Conservation (phyloP, 2,329 filamentous ascomycete species). For the Thielaviopsis ethacetica region DNA sequence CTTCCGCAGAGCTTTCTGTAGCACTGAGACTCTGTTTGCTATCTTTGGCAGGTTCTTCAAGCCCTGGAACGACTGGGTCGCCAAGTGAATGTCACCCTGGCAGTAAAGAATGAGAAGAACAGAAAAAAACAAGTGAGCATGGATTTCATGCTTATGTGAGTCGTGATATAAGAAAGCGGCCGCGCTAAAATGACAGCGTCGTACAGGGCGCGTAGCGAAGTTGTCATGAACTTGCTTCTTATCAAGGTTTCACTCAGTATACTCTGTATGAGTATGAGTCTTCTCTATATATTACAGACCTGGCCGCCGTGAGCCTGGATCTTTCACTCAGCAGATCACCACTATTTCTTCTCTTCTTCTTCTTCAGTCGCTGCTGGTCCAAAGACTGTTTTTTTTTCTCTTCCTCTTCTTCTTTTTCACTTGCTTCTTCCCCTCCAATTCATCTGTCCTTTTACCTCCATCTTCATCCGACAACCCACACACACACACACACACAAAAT, state of each 20-base stretch:
- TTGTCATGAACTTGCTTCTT: background rate
- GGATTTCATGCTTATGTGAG: no score
- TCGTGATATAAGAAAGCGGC: no score
- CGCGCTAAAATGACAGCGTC: background rate
- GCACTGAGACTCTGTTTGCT: no score
- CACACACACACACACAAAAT: conserved; percentile 6
- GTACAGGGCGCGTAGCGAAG: background rate
- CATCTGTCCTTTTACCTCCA: background rate
- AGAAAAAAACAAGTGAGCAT: no score
- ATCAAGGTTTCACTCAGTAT: background rate
- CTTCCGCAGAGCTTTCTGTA: no score
- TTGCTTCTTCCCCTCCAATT: background rate
- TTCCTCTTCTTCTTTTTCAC: background rate
- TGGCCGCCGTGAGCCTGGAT: background rate
- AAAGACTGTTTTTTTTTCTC: background rate
- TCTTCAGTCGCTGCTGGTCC: conserved; percentile 1
- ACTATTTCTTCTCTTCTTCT: conserved; percentile 2
- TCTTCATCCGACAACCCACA: background rate
- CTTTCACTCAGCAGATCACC: background rate
- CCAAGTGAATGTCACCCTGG: no score
- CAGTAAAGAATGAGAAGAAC: no score
- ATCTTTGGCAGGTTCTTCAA: no score
- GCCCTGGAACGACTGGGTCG: no score
- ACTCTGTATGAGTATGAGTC: background rate
- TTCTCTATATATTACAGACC: conserved; percentile 1